Base-by-base conservation (phyloP, 495 filamentous ascomycete genomes). In the Hyaloscypha hepaticicola region DNA sequence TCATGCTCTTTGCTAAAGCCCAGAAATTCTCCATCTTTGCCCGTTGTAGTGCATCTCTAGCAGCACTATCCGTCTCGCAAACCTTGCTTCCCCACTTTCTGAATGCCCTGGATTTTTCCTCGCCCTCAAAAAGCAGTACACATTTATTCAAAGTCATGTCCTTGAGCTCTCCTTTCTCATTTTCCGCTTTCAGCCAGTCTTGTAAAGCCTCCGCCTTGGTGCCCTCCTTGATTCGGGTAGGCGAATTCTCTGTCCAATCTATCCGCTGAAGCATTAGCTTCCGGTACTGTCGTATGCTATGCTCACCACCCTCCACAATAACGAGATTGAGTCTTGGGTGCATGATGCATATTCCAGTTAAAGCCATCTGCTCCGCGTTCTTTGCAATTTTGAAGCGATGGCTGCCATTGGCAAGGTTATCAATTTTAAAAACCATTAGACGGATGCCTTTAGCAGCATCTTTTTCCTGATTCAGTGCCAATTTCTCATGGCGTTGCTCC, bases 1-100 rank as follows among this genome's bases (percentile, higher is more conserved):
- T 66, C 63, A 69, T 68, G 29, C 64, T 89, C 85, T 96, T 98
- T 3, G 93, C 95, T 73, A 93, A 78, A n/a, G 88, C 88, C 95
- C 95, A 99, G 71, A 98, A 93, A 70, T 87, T 96, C 74, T 98
- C 95, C 86, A 97, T 89, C 78, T 96, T 97, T 7, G 84, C 82
- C 67, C 90, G 84, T 3, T 85, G 77, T 67, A 99, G 74, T 34
- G 87, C 82, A 66, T 97, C 91, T 76, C 90, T 89, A 8, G 95
- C 95, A 70, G 92, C 86, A 26, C 84, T 85, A 74, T 99, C 95
- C 9, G 88, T 93, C 75, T 96, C 96, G 73, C 91, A 96, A 7
- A 92, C 83, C 74, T 89, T 89, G 49, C 83, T 89, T 8, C 88
- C 88, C 90, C 93, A 98, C 66, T 89, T 92, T 66, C 87, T 87